Evolutionary conservation across 2,329 filamentous ascomycete genomes (phyloP).

Genomic region (Fusarium sp.): DNA sequence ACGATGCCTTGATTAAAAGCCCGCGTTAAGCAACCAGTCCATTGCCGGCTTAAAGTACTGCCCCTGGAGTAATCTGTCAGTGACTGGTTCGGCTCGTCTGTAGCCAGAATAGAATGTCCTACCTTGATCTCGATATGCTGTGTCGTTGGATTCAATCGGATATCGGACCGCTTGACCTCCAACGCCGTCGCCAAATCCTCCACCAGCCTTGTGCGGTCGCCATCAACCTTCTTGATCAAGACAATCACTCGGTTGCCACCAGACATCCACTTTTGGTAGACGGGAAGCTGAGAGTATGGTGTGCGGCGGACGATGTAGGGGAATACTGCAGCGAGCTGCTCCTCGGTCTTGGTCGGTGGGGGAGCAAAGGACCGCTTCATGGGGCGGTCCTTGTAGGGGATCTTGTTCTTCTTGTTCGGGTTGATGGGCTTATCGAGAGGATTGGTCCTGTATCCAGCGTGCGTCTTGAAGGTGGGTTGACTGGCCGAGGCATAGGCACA

Average conservation of each 20-base stretch:
- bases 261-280: conserved; percentile 80
- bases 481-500: conserved; percentile 25
- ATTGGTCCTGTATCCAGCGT: conserved; percentile 38
- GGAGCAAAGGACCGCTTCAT: conserved; percentile 45
- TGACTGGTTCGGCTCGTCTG: not conserved
- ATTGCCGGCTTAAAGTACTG: conserved; percentile 46
- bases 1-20: conserved; percentile 46
- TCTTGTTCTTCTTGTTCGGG: conserved; percentile 43
- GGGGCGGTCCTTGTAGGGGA: conserved; percentile 40
- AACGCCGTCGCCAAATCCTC: conserved; percentile 72
- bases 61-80: conserved; percentile 46
- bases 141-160: conserved; percentile 70
- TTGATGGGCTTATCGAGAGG: conserved; percentile 36
- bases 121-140: conserved; percentile 83
- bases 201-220: conserved; percentile 73
- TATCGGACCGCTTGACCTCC: conserved; percentile 64
- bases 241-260: conserved; percentile 84
- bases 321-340: conserved; percentile 44
- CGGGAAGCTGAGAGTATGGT: conserved; percentile 74
- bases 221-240: conserved; percentile 81
- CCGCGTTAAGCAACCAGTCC: conserved; percentile 50
- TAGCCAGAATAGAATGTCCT: not conserved
- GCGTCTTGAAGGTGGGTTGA: conserved; percentile 42
- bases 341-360: conserved; percentile 46
- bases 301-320: conserved; percentile 82